Percentiles rank a stretch among this genome's conserved stretches.
Evolutionary conservation across 441 rosid genomes (phyloP).

Genomic region (Syzygium malaccense): DNA sequence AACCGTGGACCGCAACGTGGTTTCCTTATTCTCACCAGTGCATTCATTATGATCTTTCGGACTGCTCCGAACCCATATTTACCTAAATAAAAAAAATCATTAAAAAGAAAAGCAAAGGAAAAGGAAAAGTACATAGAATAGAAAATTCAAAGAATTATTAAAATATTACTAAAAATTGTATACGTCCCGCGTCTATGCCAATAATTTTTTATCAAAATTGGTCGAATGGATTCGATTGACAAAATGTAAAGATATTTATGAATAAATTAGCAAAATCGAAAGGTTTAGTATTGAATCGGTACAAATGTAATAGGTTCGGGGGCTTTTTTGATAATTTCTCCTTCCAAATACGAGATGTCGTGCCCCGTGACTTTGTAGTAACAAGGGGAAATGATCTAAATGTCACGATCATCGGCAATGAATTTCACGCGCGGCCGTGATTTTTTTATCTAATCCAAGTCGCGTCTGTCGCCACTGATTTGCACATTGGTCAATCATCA

Average conservation of each 20-base stretch:
- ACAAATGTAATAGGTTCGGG: no score
- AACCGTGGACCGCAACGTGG: not conserved
- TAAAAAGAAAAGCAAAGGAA: no score
- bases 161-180: no score
- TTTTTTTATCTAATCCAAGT: fast-evolving
- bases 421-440: not conserved
- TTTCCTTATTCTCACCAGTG: not conserved
- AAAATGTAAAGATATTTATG: not conserved
- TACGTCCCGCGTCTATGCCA: no score
- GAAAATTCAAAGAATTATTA: no score
- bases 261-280: not conserved
- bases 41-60: not conserved
- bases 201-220: no score
- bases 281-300: no score
- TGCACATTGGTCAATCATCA: not conserved
- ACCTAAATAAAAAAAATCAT: no score
- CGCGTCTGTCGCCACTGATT: not conserved
- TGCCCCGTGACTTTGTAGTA: fast-evolving
- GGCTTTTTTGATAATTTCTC: no score
- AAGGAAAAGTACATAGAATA: no score
- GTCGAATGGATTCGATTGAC: no score
- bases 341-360: not conserved
- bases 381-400: not conserved
- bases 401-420: not conserved
- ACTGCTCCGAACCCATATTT: no score